Percentiles rank a stretch among this genome's conserved stretches.
phyloP scores from a whole-genome alignment of 2,329 filamentous ascomycete genomes.

The Fusarium tanahbumbuense region DNA sequence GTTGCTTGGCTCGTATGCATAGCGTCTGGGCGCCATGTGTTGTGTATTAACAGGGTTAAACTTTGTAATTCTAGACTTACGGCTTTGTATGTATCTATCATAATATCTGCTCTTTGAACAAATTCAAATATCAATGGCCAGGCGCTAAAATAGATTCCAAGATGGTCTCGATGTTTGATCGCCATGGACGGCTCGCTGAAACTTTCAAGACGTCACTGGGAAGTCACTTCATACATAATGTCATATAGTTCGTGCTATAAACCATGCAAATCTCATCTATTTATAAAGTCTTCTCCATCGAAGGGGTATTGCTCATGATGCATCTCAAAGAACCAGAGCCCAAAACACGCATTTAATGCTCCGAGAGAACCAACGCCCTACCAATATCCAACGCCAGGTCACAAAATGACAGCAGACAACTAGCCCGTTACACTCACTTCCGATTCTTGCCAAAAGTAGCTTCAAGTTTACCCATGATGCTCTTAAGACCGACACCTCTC shows the following conservation, averaged over 20 bases:
- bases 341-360: constrained; percentile 9
- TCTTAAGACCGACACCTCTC: constrained; percentile 80
- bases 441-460: constrained; percentile 56
- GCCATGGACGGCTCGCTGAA: background rate
- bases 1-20: background rate
- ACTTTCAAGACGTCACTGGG: background rate
- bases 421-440: constrained; percentile 37
- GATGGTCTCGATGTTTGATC: background rate
- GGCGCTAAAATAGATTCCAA: background rate
- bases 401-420: background rate
- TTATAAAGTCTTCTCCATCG: constrained; percentile 16
- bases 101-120: background rate
- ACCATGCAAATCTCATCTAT: background rate
- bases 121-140: background rate
- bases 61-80: background rate
- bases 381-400: constrained; percentile 36
- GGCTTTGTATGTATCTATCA: background rate
- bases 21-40: background rate
- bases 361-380: constrained; percentile 9
- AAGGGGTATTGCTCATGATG: constrained; percentile 35
- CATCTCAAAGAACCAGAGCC: constrained; percentile 13
- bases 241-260: background rate
- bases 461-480: constrained; percentile 73
- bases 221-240: background rate
- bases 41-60: background rate